Percentiles rank a stretch among this genome's conserved stretches.
Evolutionary conservation across 2,329 filamentous ascomycete species (phyloP).

Genomic region (Tolypocladium pustulatum): DNA sequence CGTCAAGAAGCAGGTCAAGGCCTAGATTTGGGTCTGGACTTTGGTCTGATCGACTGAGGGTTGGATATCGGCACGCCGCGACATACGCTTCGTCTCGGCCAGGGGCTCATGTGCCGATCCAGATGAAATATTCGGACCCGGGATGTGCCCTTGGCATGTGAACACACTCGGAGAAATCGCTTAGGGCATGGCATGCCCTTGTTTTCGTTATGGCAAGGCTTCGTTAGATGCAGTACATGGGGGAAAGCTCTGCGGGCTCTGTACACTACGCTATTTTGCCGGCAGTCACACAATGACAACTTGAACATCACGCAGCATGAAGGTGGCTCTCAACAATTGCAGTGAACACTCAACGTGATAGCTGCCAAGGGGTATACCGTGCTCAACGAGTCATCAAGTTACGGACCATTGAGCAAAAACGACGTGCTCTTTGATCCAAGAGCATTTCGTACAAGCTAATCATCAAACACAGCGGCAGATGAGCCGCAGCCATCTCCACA

Average conservation of each 20-base stretch:
- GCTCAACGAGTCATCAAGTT: background rate
- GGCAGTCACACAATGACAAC: background rate
- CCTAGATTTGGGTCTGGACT: constrained; percentile 4
- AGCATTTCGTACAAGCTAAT: background rate
- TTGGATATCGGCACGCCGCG: background rate
- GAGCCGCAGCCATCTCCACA: background rate
- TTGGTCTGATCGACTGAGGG: background rate
- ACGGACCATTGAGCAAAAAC: background rate
- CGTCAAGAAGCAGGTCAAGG: constrained; percentile 20
- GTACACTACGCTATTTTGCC: background rate
- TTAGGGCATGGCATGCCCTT: background rate
- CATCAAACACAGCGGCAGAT: background rate
- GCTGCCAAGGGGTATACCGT: background rate
- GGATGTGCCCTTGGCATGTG: background rate
- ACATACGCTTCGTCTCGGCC: background rate
- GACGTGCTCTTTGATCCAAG: background rate
- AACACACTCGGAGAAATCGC: background rate
- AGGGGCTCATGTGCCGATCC: background rate
- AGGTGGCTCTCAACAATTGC: background rate
- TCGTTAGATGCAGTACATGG: background rate
- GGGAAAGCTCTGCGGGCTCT: background rate
- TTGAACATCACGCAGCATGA: background rate
- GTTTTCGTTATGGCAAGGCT: background rate
- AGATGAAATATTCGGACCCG: background rate
- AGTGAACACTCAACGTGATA: background rate